Conservation (phyloP, 2,329 filamentous ascomycete species). For the Penicillium sp. region DNA sequence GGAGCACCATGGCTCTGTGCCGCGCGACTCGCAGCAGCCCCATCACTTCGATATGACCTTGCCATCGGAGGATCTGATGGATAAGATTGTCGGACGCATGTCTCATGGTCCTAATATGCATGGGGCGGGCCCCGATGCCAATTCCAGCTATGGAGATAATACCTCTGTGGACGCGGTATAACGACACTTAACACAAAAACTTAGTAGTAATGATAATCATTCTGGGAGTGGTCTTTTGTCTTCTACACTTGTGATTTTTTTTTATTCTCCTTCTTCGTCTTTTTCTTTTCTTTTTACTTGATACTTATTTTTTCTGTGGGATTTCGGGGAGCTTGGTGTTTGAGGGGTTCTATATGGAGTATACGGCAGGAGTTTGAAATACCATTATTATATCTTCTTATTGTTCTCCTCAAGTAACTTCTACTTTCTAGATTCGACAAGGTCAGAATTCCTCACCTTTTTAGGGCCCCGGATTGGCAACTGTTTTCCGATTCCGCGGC, state of each 20-base stretch:
- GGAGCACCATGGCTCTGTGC: slow-evolving; percentile 32
- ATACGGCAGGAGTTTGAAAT: not conserved
- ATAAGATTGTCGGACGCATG: slow-evolving; percentile 40
- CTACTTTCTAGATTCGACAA: not conserved
- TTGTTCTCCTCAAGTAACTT: not conserved
- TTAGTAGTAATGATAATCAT: slow-evolving; percentile 34
- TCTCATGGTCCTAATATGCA: slow-evolving; percentile 35
- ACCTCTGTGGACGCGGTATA: slow-evolving; percentile 35
- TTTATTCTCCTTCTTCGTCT: slow-evolving; percentile 4
- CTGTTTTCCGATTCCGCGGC: not conserved
- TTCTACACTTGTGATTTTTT: slow-evolving; percentile 14
- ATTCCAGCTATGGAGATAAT: slow-evolving; percentile 32
- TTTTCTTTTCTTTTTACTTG: slow-evolving; percentile 1
- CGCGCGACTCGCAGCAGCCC: slow-evolving; percentile 35
- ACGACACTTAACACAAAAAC: slow-evolving; percentile 16
- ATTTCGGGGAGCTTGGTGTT: not conserved
- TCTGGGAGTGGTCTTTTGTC: slow-evolving; percentile 17
- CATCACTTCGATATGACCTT: slow-evolving; percentile 36
- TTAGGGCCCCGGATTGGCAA: too few relatives aligned
- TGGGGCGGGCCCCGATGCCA: slow-evolving; percentile 35
- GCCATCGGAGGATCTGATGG: slow-evolving; percentile 39
- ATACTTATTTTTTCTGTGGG: slow-evolving; percentile 2
- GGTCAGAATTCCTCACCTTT: too few relatives aligned
- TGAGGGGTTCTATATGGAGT: not conserved
- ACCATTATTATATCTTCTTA: not conserved